Conservation (phyloP, 179 eudicot genomes). For the Drosera spatulata region DNA sequence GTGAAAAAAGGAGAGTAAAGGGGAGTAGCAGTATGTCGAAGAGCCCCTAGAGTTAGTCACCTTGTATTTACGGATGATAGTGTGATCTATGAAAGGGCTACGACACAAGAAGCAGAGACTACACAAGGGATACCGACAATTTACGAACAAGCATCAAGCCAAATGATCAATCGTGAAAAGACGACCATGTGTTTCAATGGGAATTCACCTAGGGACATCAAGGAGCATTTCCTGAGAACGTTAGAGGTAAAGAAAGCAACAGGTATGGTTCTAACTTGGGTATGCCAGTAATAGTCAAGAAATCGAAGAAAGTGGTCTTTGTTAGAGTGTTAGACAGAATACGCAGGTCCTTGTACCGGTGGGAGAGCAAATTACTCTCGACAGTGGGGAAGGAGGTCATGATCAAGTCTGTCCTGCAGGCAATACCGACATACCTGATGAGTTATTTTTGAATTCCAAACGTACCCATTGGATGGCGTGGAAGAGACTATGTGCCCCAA, state of each 20-base stretch:
- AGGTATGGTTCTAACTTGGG: no score
- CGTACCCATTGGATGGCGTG: no score
- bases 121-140: background rate
- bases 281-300: no score
- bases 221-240: background rate
- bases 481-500: no score
- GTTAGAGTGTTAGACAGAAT: background rate
- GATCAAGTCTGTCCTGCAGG: slow-evolving; percentile 5
- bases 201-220: background rate
- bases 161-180: background rate
- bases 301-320: background rate
- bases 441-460: no score
- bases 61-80: slow-evolving; percentile 4
- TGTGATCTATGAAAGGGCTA: background rate
- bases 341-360: background rate
- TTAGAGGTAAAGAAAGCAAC: no score
- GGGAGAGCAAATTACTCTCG: background rate
- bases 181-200: background rate
- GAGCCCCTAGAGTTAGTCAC: background rate
- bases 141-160: background rate
- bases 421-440: no score
- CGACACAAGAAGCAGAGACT: background rate
- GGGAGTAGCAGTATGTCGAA: background rate
- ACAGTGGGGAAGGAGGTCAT: slow-evolving; percentile 3
- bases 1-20: no score